phyloP scores from a whole-genome alignment of 495 filamentous ascomycete genomes.

The Rhypophila decipiens region DNA sequence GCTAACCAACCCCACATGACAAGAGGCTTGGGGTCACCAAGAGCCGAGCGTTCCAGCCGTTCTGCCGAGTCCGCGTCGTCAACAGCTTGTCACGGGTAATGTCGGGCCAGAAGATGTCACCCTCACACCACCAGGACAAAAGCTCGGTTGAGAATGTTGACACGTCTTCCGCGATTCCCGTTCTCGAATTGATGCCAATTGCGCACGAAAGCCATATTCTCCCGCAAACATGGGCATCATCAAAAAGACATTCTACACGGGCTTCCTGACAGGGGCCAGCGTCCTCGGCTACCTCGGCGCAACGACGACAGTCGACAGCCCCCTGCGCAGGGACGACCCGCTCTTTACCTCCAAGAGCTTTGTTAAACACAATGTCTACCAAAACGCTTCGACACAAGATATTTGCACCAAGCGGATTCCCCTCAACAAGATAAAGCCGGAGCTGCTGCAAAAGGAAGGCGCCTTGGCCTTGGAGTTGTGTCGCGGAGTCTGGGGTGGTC shows the following conservation, averaged over 20 bases:
- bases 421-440: slow-evolving; percentile 55
- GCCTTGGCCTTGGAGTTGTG: slow-evolving; percentile 58
- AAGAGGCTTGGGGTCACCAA: too few species aligned
- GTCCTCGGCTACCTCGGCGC: slow-evolving; percentile 31
- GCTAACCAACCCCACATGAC: too few species aligned
- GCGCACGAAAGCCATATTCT: background rate
- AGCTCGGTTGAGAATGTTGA: too few species aligned
- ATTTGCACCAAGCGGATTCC: slow-evolving; percentile 56
- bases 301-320: slow-evolving; percentile 31
- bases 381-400: slow-evolving; percentile 57
- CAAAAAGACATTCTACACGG: slow-evolving; percentile 35
- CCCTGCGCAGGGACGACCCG: slow-evolving; percentile 52
- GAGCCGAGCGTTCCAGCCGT: too few species aligned
- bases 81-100: too few species aligned
- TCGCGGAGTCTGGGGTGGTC: slow-evolving; percentile 59
- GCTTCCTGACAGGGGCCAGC: slow-evolving; percentile 31
- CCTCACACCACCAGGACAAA: too few species aligned
- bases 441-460: slow-evolving; percentile 54
- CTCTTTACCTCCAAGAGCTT: slow-evolving; percentile 52
- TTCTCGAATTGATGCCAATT: too few species aligned
- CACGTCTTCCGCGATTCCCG: too few species aligned
- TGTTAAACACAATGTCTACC: slow-evolving; percentile 53
- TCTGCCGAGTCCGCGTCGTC: too few species aligned
- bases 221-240: slow-evolving; percentile 43
- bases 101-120: too few species aligned